phyloP scores from a whole-genome alignment of 2,329 filamentous ascomycete genomes.

The Aspergillus novoparasiticus region DNA sequence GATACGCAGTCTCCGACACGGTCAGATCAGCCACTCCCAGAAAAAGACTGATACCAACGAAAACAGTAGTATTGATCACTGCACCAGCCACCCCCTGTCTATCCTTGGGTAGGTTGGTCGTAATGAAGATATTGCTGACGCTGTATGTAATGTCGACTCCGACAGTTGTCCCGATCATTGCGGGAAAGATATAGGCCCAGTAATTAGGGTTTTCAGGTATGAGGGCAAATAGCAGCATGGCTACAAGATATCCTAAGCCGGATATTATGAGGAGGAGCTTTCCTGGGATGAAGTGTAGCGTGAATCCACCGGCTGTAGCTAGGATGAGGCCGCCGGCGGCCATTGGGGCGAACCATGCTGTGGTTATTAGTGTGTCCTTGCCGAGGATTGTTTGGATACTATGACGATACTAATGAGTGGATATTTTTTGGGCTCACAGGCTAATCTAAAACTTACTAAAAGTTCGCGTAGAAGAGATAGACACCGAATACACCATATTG shows the following conservation, averaged over 20 bases:
- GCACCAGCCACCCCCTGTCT: slow-evolving; percentile 12
- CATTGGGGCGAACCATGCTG: not conserved
- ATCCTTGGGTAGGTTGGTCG: slow-evolving; percentile 7
- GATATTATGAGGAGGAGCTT: not conserved
- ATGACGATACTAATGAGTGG: not conserved
- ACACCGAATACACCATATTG: slow-evolving; percentile 13
- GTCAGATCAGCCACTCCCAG: slow-evolving; percentile 10
- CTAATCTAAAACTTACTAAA: slow-evolving; percentile 1
- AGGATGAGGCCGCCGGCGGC: not conserved
- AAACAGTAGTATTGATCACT: slow-evolving; percentile 12
- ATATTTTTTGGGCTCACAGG: not conserved
- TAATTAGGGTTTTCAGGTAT: slow-evolving; percentile 13
- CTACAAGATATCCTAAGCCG: slow-evolving; percentile 1
- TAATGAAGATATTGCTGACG: slow-evolving; percentile 16
- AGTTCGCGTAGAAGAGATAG: slow-evolving; percentile 14
- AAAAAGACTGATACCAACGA: slow-evolving; percentile 14
- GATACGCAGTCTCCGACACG: slow-evolving; percentile 3
- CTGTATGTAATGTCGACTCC: slow-evolving; percentile 13
- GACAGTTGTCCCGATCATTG: slow-evolving; percentile 10
- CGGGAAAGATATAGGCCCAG: slow-evolving; percentile 13
- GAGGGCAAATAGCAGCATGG: slow-evolving; percentile 10
- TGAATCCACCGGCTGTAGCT: not conserved
- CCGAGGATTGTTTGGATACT: not conserved
- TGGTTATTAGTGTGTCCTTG: not conserved
- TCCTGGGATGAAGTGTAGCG: not conserved